A percentile compares a stretch with the other conserved stretches of the same genome.
Evolutionary conservation across 805 yeast species (phyloP).

Genomic region (Saturnispora mendoncae): DNA sequence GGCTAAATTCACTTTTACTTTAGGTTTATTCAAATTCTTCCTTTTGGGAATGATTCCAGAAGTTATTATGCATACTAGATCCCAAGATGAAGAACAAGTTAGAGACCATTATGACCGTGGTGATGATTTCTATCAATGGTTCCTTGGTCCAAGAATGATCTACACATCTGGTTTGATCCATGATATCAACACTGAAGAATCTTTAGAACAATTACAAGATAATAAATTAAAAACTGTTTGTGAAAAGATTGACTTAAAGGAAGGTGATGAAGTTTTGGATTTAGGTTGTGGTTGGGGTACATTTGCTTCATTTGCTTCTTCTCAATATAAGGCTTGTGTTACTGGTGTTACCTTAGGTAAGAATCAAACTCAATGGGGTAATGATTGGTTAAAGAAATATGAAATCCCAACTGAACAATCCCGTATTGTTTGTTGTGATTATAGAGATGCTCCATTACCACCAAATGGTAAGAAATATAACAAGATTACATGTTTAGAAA

Average conservation of each 20-base stretch:
- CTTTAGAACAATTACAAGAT: constrained; percentile 77
- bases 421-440: constrained; percentile 71
- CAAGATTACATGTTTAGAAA: constrained; percentile 84
- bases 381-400: constrained; percentile 53
- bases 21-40: constrained; percentile 69
- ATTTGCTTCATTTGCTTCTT: constrained; percentile 73
- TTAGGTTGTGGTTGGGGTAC: constrained; percentile 98
- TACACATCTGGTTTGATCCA: constrained; percentile 80
- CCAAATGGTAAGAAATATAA: constrained; percentile 54
- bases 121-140: constrained; percentile 91
- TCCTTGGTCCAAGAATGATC: constrained; percentile 89
- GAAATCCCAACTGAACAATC: constrained; percentile 66
- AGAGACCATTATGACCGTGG: constrained; percentile 95
- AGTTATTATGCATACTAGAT: constrained; percentile 82
- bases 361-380: constrained; percentile 90
- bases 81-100: constrained; percentile 95
- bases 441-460: constrained; percentile 81
- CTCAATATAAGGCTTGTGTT: constrained; percentile 73
- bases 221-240: constrained; percentile 82
- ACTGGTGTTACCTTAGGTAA: constrained; percentile 87
- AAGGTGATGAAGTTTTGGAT: constrained; percentile 72
- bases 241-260: constrained; percentile 66
- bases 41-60: constrained; percentile 86
- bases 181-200: constrained; percentile 62
- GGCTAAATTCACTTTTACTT: constrained; percentile 75